Percentiles rank a stretch among this genome's conserved stretches.
phyloP scores from a whole-genome alignment of 768 basidiomycete genomes.

The Boletus rufocinnamomeus region DNA sequence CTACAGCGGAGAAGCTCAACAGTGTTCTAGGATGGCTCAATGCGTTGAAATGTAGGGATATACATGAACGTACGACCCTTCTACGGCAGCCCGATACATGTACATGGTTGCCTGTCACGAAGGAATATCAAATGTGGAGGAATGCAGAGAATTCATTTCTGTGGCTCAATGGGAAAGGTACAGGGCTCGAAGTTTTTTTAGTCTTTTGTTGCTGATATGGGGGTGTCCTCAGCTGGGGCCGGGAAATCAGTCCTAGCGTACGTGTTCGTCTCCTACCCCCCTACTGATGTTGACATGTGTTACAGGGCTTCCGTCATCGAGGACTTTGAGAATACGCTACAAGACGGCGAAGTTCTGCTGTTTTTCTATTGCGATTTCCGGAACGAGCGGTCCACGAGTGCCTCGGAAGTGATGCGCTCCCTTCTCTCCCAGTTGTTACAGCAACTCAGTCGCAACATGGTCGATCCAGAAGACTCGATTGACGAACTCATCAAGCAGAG shows the following conservation, averaged over 20 bases:
- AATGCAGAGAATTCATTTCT: background rate
- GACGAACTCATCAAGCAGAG: background rate
- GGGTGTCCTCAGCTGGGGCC: slow-evolving; percentile 1
- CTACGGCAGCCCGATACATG: slow-evolving; percentile 6
- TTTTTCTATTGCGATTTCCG: slow-evolving; percentile 28
- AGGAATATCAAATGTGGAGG: background rate
- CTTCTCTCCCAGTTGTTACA: slow-evolving; percentile 19
- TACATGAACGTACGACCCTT: background rate
- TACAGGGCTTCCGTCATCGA: slow-evolving; percentile 12
- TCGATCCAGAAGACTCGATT: background rate
- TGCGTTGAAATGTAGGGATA: background rate
- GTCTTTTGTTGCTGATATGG: background rate
- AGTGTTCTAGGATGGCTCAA: slow-evolving; percentile 1
- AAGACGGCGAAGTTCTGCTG: slow-evolving; percentile 2
- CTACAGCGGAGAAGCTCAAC: background rate
- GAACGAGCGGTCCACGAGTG: slow-evolving; percentile 6
- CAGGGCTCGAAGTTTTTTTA: no score
- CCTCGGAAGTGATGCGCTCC: slow-evolving; percentile 15
- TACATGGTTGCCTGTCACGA: slow-evolving; percentile 6
- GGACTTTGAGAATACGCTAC: background rate
- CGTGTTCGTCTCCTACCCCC: background rate
- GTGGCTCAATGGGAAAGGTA: slow-evolving; percentile 7
- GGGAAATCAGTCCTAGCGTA: slow-evolving; percentile 14
- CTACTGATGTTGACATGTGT: background rate
- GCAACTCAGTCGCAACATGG: background rate